These are phyloP conservation scores for Zygosaccharomyces bailii DNA, from an alignment of 805 yeast species.

Conservation along the genomic window DNA sequence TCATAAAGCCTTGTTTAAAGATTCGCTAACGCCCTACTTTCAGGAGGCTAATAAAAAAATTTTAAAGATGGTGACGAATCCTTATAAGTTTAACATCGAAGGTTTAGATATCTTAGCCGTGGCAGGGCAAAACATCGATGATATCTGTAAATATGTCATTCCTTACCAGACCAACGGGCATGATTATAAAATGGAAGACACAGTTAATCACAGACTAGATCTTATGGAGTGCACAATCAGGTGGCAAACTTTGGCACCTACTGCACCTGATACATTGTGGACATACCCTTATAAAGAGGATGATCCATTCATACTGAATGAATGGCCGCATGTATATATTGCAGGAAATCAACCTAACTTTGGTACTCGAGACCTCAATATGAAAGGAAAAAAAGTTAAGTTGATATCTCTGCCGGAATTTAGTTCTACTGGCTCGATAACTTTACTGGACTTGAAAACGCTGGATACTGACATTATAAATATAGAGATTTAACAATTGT, in stretches of 20 bases:
- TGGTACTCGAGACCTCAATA: conserved; percentile 43
- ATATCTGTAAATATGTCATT: conserved; percentile 63
- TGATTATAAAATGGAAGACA: conserved; percentile 20
- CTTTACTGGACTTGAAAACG: conserved; percentile 55
- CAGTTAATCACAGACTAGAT: conserved; percentile 40
- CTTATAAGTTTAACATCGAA: conserved; percentile 62
- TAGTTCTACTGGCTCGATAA: conserved; percentile 58
- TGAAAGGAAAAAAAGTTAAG: conserved; percentile 44
- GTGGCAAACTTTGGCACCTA: conserved; percentile 89
- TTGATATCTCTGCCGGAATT: conserved; percentile 72
- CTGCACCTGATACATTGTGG: conserved; percentile 94
- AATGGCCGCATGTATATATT: conserved; percentile 82
- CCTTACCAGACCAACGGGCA: conserved; percentile 39
- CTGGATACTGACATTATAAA: conserved; percentile 52
- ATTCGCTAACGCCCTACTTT: conserved; percentile 41
- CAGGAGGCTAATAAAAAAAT: conserved; percentile 39
- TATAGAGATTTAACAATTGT: conserved; percentile 17
- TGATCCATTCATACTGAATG: conserved; percentile 80
- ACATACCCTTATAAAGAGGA: conserved; percentile 73
- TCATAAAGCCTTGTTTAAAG: conserved; percentile 68
- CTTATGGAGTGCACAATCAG: conserved; percentile 63
- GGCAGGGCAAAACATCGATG: conserved; percentile 81
- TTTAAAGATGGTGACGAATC: conserved; percentile 58
- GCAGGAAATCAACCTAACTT: conserved; percentile 78
- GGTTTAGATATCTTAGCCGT: conserved; percentile 63